phyloP scores from a whole-genome alignment of 164 flowering plant species.

The Sedum album region DNA sequence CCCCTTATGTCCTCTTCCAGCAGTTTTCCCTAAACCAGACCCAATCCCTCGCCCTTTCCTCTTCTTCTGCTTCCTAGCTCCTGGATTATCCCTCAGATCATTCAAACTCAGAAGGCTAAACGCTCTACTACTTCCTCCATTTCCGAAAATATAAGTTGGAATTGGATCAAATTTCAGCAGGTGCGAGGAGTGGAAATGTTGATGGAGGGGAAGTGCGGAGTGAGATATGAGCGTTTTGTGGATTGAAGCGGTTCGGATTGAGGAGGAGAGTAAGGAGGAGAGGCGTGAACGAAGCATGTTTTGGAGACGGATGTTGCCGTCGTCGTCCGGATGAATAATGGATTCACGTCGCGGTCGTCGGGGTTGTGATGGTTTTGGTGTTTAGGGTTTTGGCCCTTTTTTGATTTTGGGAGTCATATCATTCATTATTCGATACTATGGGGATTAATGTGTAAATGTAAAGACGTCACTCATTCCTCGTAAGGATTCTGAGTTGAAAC shows the following conservation, averaged over 20 bases:
- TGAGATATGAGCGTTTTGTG: slow-evolving; percentile 8
- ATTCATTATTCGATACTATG: too few species aligned
- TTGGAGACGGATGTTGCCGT: too few species aligned
- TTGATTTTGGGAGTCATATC: too few species aligned
- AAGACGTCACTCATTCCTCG: too few species aligned
- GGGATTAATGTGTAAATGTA: too few species aligned
- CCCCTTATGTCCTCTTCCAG: neutral
- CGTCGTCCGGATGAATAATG: too few species aligned
- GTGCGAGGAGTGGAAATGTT: slow-evolving; percentile 6
- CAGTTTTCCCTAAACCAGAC: slow-evolving; percentile 71
- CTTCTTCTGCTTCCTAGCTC: slow-evolving; percentile 49
- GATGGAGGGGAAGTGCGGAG: slow-evolving; percentile 3
- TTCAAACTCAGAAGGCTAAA: slow-evolving; percentile 64
- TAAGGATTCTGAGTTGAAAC: too few species aligned
- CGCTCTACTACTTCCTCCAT: slow-evolving; percentile 31
- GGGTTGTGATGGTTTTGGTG: too few species aligned
- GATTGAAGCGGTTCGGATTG: slow-evolving; percentile 18
- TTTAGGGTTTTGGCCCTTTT: too few species aligned
- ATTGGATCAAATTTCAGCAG: neutral
- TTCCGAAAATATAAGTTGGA: neutral
- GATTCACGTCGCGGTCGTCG: too few species aligned
- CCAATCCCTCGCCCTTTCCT: slow-evolving; percentile 96
- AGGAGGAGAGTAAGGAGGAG: slow-evolving; percentile 16
- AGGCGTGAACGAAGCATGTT: slow-evolving; percentile 23
- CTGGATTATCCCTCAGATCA: slow-evolving; percentile 47